These are phyloP conservation scores for Penicillium canescens DNA, from an alignment of 495 filamentous ascomycete genomes.

Conservation along the genomic window DNA sequence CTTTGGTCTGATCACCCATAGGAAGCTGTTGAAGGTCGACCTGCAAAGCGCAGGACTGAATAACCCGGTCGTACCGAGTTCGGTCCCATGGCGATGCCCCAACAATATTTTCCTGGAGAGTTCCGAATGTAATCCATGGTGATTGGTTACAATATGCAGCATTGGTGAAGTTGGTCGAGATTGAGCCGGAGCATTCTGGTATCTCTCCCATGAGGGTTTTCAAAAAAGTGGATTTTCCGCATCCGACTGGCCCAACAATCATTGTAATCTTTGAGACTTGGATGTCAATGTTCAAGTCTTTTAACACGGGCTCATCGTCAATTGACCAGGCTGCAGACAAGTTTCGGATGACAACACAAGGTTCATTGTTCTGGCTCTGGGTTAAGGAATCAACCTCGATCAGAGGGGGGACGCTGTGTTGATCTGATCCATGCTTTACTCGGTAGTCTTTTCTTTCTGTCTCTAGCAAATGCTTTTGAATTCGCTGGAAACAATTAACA, in stretches of 20 bases:
- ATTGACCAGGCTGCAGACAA: slow-evolving; percentile 24
- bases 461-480: slow-evolving; percentile 23
- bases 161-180: slow-evolving; percentile 25
- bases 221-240: slow-evolving; percentile 55
- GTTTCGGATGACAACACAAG: slow-evolving; percentile 9
- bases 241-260: slow-evolving; percentile 55
- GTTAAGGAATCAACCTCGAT: slow-evolving; percentile 6
- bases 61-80: slow-evolving; percentile 48
- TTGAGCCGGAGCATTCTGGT: slow-evolving; percentile 18
- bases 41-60: slow-evolving; percentile 59
- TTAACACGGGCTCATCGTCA: slow-evolving; percentile 16
- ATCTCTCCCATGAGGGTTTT: slow-evolving; percentile 54
- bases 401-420: neutral
- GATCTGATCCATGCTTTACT: neutral
- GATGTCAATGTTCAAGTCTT: slow-evolving; percentile 25
- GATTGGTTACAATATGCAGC: slow-evolving; percentile 75
- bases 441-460: slow-evolving; percentile 16
- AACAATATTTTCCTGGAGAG: slow-evolving; percentile 73
- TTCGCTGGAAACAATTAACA: slow-evolving; percentile 26
- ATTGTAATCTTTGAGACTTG: slow-evolving; percentile 42
- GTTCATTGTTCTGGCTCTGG: neutral
- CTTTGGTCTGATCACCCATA: slow-evolving; percentile 60
- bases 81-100: slow-evolving; percentile 66
- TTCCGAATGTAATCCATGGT: slow-evolving; percentile 81
- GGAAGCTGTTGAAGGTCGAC: slow-evolving; percentile 59